Evolutionary conservation across 352 stramenopile species (phyloP), one percentile per base, ranked within the genome.

Genomic region (Albugo laibachii): DNA sequence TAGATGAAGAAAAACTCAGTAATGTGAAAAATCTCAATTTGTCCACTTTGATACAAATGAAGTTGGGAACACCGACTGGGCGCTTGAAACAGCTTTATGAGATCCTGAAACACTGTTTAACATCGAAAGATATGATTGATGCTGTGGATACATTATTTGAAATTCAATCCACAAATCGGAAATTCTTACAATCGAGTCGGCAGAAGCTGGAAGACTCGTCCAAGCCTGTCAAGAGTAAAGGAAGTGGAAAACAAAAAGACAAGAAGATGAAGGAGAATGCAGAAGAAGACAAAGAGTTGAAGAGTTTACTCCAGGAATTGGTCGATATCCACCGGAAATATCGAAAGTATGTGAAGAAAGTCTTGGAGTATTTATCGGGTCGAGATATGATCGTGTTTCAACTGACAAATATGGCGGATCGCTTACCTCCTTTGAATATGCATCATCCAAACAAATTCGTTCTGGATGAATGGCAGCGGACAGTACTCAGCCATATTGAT

Each of bases 391-490:
- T 89, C 42, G 74, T 80, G 58, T 89, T 78, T 64, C 77, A 89
- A 55, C 69, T 89, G 38, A 89, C 77, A 5, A 75, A 84, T 39
- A 89, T 89, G 77, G 84, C 72, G 39, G 77, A 89, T 49, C 77
- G 77, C 20, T 47, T 89, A 38, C 77, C 77, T 16, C 77, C 77
- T 36, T 67, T 89, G 34, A 89, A 89, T 58, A 87, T 89, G 77
- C 77, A 89, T 53, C 77, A 87, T 61, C 86, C 87, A 75, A 87
- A 84, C 68, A 85, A 87, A 53, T 92, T 93, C 45, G 92, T 96
- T 47, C 74, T 98, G 13, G 95, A 99, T 58, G 67, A 88, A 60
- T 99, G 95, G 95, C 95, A 99, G 70, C 95, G 94, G 60, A 83
- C 80, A 5, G 92, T 99, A 44, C 65, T 99, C 3, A 52, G 42